phyloP scores from a whole-genome alignment of 345 rosid genomes.

The Salix viminalis region DNA sequence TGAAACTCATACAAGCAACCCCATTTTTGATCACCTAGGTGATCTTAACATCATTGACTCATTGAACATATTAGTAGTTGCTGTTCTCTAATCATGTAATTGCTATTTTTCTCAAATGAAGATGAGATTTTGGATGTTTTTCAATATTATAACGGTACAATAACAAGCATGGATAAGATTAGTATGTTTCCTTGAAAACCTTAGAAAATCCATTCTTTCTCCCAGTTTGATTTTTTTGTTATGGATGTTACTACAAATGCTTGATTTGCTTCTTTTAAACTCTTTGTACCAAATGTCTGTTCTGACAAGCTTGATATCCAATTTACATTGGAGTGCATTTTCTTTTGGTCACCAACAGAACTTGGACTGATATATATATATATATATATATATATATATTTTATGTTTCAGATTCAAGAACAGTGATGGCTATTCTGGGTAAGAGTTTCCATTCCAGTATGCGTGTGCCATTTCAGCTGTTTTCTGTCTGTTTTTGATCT shows the following conservation, averaged over 20 bases:
- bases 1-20: not conserved
- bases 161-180: not conserved
- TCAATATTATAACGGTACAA: not conserved
- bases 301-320: not conserved
- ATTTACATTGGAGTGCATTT: not conserved
- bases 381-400: no score
- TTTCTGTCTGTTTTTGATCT: not conserved
- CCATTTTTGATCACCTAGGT: not conserved
- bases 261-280: not conserved
- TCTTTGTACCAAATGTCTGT: not conserved
- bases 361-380: not conserved
- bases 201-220: not conserved
- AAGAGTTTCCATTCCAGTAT: slow-evolving; percentile 19
- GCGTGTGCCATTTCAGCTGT: not conserved
- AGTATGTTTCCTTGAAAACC: not conserved
- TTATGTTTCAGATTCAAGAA: slow-evolving; percentile 78
- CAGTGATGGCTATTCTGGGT: slow-evolving; percentile 99
- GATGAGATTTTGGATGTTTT: not conserved
- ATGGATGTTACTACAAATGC: not conserved
- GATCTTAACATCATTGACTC: not conserved
- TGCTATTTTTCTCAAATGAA: not conserved
- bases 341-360: not conserved
- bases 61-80: not conserved
- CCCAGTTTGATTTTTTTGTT: not conserved
- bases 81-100: not conserved